Conservation (phyloP, 306 rosid genomes). For the Vigna nakashimae region DNA sequence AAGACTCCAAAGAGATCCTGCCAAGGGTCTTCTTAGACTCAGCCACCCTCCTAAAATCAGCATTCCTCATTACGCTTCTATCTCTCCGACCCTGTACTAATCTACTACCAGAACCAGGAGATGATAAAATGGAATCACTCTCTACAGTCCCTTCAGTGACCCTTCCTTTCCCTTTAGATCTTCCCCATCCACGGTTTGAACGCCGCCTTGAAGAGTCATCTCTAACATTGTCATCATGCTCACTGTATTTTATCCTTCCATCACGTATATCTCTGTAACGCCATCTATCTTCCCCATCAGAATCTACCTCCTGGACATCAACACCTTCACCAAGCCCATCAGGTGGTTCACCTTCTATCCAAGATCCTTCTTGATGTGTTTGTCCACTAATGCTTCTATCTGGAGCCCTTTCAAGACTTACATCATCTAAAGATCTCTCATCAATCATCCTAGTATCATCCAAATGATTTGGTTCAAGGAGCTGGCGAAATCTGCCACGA, state of each 20-base stretch:
- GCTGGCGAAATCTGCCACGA: conserved; percentile 78
- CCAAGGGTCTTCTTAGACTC: conserved; percentile 65
- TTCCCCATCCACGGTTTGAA: conserved; percentile 70
- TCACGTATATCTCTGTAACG: conserved; percentile 65
- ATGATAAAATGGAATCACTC: conserved; percentile 66
- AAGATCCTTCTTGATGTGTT: conserved; percentile 58
- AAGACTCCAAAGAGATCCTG: conserved; percentile 53
- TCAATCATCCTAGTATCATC: conserved; percentile 70
- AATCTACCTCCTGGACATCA: conserved; percentile 54
- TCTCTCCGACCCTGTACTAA: conserved; percentile 78
- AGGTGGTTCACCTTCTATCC: conserved; percentile 68
- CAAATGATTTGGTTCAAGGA: conserved; percentile 70
- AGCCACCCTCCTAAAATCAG: conserved; percentile 61
- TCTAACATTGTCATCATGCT: conserved; percentile 76
- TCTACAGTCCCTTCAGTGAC: conserved; percentile 72
- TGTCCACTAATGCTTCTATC: conserved; percentile 65
- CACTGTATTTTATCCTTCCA: conserved; percentile 72
- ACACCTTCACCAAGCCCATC: conserved; percentile 62
- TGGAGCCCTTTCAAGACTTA: conserved; percentile 62
- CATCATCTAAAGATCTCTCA: conserved; percentile 77
- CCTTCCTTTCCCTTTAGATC: conserved; percentile 85
- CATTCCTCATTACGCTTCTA: conserved; percentile 58
- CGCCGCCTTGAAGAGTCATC: conserved; percentile 87
- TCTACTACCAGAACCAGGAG: conserved; percentile 80
- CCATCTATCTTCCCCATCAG: conserved; percentile 75